These are phyloP conservation scores for Phytophthora fragariae DNA, from an alignment of 352 stramenopile genomes.

Conservation along the genomic window DNA sequence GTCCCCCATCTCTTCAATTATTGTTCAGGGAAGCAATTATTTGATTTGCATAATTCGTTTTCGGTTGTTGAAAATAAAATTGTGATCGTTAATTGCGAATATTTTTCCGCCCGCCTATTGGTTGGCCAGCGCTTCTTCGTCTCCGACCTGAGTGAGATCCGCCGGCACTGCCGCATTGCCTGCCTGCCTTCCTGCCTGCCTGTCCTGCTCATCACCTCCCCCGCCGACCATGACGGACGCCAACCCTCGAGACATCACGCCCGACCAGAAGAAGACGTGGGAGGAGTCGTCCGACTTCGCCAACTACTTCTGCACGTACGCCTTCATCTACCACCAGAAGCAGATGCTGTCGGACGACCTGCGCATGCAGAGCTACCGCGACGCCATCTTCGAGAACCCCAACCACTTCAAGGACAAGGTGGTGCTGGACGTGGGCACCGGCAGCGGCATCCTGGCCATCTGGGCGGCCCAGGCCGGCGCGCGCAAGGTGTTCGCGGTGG, in stretches of 20 bases:
- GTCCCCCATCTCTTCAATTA: constrained; percentile 22
- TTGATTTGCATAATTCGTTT: too few species aligned
- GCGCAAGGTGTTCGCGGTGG: constrained; percentile 97
- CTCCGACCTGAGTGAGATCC: not conserved
- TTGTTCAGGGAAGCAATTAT: not conserved
- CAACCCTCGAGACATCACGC: constrained; percentile 59
- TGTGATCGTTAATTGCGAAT: not conserved
- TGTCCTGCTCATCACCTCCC: too few species aligned
- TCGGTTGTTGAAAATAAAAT: too few species aligned
- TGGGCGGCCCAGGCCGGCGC: constrained; percentile 99
- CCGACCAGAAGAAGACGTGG: constrained; percentile 86
- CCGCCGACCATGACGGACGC: constrained; percentile 28
- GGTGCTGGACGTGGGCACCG: constrained; percentile 99
- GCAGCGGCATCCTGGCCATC: constrained; percentile 98
- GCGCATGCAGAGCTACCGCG: constrained; percentile 99
- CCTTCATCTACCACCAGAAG: constrained; percentile 94
- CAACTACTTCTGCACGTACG: constrained; percentile 93
- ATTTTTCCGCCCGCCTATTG: too few species aligned
- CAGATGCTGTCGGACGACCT: constrained; percentile 99
- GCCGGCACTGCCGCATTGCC: not conserved
- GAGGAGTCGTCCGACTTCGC: constrained; percentile 89
- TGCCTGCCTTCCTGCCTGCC: too few species aligned
- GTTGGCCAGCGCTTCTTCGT: too few species aligned
- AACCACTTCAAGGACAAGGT: constrained; percentile 99
- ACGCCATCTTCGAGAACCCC: constrained; percentile 98